phyloP scores from a whole-genome alignment of 2,329 filamentous ascomycete genomes.

The Hortaea werneckii region DNA sequence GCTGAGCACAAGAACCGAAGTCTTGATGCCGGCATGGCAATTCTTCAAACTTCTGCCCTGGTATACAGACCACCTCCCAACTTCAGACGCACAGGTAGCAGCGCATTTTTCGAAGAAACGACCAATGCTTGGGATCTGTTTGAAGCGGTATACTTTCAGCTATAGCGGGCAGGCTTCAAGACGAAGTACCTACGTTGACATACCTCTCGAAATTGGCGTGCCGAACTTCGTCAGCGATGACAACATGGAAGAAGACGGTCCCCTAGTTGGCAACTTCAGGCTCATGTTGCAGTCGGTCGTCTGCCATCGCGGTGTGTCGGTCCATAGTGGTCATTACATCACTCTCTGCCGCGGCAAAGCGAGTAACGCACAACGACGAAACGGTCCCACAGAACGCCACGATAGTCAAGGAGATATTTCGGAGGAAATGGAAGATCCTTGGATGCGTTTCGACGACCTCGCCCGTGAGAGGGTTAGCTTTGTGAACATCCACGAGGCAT shows the following conservation, averaged over 20 bases:
- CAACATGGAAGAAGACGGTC: slow-evolving; percentile 53
- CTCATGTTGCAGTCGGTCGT: slow-evolving; percentile 83
- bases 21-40: slow-evolving; percentile 94
- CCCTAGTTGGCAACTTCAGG: slow-evolving; percentile 80
- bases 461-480: slow-evolving; percentile 58
- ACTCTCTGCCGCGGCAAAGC: slow-evolving; percentile 68
- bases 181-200: slow-evolving; percentile 78
- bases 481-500: slow-evolving; percentile 66
- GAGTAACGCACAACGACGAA: slow-evolving; percentile 22
- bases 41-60: slow-evolving; percentile 92
- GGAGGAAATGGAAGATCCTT: slow-evolving; percentile 61
- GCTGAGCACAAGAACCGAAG: slow-evolving; percentile 53
- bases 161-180: slow-evolving; percentile 58
- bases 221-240: slow-evolving; percentile 87
- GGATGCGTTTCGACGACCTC: slow-evolving; percentile 93
- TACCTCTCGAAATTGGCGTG: slow-evolving; percentile 71
- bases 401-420: slow-evolving; percentile 18
- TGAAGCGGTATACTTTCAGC: slow-evolving; percentile 79
- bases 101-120: slow-evolving; percentile 72
- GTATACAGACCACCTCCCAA: slow-evolving; percentile 62
- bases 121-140: slow-evolving; percentile 81
- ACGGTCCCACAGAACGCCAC: slow-evolving; percentile 26
- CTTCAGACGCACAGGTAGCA: slow-evolving; percentile 70
- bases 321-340: slow-evolving; percentile 87
- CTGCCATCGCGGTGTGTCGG: slow-evolving; percentile 77